Evolutionary conservation across 1,139 yeast genomes (phyloP).

Genomic region (Geotrichum klebahnii): DNA sequence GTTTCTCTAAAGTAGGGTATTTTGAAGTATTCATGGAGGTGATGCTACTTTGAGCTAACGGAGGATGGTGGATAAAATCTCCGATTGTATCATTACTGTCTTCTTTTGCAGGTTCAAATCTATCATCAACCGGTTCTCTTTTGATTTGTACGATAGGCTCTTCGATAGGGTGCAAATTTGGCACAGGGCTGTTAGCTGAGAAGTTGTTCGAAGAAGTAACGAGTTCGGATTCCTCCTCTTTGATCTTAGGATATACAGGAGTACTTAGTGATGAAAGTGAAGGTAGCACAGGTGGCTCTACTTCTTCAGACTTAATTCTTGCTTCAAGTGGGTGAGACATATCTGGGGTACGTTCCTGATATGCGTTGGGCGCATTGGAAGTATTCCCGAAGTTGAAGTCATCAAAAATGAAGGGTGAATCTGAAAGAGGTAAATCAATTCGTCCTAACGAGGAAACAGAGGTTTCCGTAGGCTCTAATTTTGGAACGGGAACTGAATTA

Average conservation of each 20-base stretch:
- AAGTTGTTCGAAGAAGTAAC: neutral
- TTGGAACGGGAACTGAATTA: neutral
- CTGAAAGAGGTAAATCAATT: neutral
- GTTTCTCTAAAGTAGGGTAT: constrained; percentile 1
- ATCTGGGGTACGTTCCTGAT: neutral
- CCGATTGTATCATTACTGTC: neutral
- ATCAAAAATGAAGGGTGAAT: constrained; percentile 8
- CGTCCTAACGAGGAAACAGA: neutral
- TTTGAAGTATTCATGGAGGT: constrained; percentile 4
- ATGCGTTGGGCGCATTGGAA: neutral
- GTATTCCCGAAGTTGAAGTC: neutral
- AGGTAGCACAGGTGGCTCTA: neutral
- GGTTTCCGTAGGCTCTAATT: neutral
- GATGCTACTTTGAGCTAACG: constrained; percentile 5
- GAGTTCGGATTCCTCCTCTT: constrained; percentile 1
- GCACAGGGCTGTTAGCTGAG: constrained; percentile 7
- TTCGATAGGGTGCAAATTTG: neutral
- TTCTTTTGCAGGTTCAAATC: neutral
- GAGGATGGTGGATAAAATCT: neutral
- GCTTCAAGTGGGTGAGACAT: neutral
- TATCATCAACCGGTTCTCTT: neutral
- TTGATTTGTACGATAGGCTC: constrained; percentile 8
- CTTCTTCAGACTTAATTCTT: constrained; percentile 2
- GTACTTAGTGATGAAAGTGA: neutral
- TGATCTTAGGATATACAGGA: neutral